phyloP scores from a whole-genome alignment of 2,329 filamentous ascomycete species.

The Ascochyta rabiei region DNA sequence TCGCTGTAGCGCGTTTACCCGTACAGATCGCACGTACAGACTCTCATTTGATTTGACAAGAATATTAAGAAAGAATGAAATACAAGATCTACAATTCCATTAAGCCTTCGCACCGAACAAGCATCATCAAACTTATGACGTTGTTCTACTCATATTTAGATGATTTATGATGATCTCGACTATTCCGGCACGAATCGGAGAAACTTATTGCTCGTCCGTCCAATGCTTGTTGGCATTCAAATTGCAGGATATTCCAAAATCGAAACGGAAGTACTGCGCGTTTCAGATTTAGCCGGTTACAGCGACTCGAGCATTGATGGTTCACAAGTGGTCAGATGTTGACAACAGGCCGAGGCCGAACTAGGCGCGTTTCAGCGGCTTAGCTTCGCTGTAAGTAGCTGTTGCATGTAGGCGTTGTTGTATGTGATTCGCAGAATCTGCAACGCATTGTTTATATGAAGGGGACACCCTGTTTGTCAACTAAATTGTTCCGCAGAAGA shows the following conservation, averaged over 20 bases:
- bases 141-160: no score
- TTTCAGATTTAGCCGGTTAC: background rate
- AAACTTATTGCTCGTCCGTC: no score
- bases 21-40: no score
- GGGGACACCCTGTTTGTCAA: background rate
- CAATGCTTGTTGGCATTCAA: background rate
- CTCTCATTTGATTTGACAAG: no score
- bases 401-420: background rate
- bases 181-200: no score
- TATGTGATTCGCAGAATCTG: slow-evolving; percentile 2
- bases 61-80: no score
- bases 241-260: no score
- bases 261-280: background rate
- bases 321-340: background rate
- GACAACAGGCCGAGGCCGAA: background rate
- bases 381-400: background rate
- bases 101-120: no score
- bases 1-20: no score
- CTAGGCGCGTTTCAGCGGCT: background rate
- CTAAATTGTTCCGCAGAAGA: slow-evolving; percentile 1
- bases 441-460: background rate
- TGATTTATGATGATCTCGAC: no score
- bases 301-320: background rate
- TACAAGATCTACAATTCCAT: no score
- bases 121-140: no score